These are phyloP conservation scores for Nigrospora osmanthi DNA, from an alignment of 2,329 filamentous ascomycete genomes.

Conservation along the genomic window DNA sequence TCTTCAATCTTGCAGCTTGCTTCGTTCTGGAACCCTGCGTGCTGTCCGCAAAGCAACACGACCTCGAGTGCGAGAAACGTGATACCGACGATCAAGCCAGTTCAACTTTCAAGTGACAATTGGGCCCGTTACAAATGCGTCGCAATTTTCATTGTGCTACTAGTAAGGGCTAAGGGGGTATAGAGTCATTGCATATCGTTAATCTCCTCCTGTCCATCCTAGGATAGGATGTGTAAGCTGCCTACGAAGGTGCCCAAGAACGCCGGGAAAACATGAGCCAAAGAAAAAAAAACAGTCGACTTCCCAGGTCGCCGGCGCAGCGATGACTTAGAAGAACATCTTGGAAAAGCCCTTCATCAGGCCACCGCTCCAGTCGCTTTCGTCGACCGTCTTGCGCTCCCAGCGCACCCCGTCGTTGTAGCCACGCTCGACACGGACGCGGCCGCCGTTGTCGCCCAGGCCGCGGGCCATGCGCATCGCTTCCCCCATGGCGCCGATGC, in stretches of 20 bases:
- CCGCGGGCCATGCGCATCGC: conserved; percentile 45
- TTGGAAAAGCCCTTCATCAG: conserved; percentile 10
- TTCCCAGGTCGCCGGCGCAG: conserved; percentile 6
- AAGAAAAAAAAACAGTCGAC: not conserved
- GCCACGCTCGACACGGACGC: conserved; percentile 25
- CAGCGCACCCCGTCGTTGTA: conserved; percentile 25
- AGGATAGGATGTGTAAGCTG: no score
- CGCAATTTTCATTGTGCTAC: no score
- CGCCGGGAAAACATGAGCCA: not conserved
- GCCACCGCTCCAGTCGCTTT: conserved; percentile 15
- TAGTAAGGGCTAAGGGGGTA: no score
- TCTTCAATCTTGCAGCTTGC: conserved; percentile 8
- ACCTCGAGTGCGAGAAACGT: no score
- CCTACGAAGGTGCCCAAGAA: not conserved
- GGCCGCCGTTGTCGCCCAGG: conserved; percentile 14
- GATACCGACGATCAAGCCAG: no score
- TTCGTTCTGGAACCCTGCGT: not conserved
- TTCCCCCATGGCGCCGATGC: conserved; percentile 43
- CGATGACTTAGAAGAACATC: conserved; percentile 7
- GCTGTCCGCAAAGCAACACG: no score
- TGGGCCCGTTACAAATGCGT: no score
- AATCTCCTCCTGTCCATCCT: no score
- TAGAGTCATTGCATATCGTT: no score
- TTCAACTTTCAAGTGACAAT: no score
- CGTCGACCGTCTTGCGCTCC: conserved; percentile 28